These are phyloP conservation scores for Paramecium tetraurelia DNA, from an alignment of 73 alveolate genomes.

Conservation along the genomic window DNA sequence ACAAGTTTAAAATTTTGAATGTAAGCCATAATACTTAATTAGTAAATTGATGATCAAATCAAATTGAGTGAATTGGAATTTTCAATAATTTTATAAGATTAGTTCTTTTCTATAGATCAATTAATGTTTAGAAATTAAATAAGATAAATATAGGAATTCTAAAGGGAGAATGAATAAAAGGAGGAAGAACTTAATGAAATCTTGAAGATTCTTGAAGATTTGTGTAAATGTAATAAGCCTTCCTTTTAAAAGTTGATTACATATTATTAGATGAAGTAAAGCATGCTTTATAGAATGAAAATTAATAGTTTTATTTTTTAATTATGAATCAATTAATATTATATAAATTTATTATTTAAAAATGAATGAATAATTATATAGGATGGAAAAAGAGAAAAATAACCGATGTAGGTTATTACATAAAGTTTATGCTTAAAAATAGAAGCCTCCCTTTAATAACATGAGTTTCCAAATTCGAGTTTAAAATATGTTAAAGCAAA, in stretches of 20 bases:
- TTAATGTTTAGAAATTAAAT: not conserved
- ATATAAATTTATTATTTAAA: not conserved
- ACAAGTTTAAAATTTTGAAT: not conserved
- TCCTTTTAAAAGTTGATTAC: not conserved
- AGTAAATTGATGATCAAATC: not conserved
- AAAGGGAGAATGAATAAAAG: not conserved
- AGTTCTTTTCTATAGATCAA: not conserved
- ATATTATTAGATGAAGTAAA: not conserved
- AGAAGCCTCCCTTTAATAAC: not conserved
- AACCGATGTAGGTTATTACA: not conserved
- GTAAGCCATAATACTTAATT: not conserved
- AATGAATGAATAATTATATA: not conserved
- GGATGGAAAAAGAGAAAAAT: not conserved
- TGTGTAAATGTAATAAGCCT: not conserved
- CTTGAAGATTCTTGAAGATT: not conserved
- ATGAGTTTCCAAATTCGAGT: not conserved
- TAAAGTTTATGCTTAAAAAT: not conserved
- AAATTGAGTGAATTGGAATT: not conserved
- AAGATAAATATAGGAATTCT: not conserved
- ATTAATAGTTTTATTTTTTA: not conserved
- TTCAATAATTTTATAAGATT: not conserved
- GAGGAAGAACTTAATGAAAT: not conserved
- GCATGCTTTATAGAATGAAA: not conserved
- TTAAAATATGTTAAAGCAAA: slow-evolving; percentile 12
- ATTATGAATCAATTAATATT: not conserved